These are phyloP conservation scores for Elaeis guineensis DNA, from an alignment of 176 grass and related monocot genomes.

Conservation along the genomic window DNA sequence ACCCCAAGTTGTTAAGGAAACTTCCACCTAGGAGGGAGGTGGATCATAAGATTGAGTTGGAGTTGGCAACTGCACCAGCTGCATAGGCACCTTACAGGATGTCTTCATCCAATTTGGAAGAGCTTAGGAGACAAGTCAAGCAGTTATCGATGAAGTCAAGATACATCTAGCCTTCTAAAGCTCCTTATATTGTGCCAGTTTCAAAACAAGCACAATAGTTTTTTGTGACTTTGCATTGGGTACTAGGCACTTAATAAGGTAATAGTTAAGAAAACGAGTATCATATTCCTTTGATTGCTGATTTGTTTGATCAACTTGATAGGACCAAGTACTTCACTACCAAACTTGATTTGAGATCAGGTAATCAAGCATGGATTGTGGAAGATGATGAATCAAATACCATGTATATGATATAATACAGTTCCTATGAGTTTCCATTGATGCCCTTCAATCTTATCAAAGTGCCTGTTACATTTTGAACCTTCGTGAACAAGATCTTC, in stretches of 20 bases:
- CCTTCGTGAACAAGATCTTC: neutral
- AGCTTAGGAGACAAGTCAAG: neutral
- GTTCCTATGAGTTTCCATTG: neutral
- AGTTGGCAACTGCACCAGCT: too few species aligned
- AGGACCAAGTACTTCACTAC: neutral
- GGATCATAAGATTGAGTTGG: too few species aligned
- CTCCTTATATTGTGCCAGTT: neutral
- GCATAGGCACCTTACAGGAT: too few species aligned
- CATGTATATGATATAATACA: neutral
- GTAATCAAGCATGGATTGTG: neutral
- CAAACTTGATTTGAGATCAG: neutral
- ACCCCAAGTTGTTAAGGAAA: too few species aligned
- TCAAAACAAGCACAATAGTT: neutral
- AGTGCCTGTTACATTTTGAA: neutral
- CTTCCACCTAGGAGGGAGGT: too few species aligned
- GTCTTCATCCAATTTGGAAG: too few species aligned
- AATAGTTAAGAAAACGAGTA: neutral
- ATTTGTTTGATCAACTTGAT: neutral
- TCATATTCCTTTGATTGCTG: neutral
- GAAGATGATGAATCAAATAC: neutral
- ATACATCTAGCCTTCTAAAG: neutral
- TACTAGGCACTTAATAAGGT: too few species aligned
- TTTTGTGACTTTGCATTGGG: too few species aligned
- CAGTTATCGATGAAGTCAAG: neutral
- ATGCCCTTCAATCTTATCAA: neutral